A percentile compares a stretch with the other conserved stretches of the same genome.
These are phyloP conservation scores for Pseudoperonospora humuli DNA, from an alignment of 352 stramenopile genomes.

Conservation along the genomic window DNA sequence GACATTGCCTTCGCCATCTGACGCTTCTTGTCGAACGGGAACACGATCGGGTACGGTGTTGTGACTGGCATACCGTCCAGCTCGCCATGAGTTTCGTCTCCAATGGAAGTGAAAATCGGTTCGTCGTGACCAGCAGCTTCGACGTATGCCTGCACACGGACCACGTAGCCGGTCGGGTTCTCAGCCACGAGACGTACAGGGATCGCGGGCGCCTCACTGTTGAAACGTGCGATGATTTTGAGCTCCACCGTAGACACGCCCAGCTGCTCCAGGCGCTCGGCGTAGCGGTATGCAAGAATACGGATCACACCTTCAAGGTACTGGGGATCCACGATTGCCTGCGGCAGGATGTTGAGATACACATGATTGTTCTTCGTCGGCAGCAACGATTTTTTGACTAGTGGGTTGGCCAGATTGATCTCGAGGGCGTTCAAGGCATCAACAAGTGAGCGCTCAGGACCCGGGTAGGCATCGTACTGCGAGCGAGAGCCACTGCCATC, in stretches of 20 bases:
- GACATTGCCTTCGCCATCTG: slow-evolving; percentile 90
- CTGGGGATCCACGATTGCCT: slow-evolving; percentile 91
- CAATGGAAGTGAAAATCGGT: slow-evolving; percentile 88
- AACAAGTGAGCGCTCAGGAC: slow-evolving; percentile 96
- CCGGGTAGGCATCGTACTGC: slow-evolving; percentile 87
- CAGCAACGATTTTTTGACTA: slow-evolving; percentile 66
- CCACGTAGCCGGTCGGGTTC: slow-evolving; percentile 98
- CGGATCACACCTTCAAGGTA: slow-evolving; percentile 95
- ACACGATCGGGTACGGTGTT: slow-evolving; percentile 95
- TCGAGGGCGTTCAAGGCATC: slow-evolving; percentile 97
- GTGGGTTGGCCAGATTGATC: slow-evolving; percentile 90
- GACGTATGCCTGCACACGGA: slow-evolving; percentile 99
- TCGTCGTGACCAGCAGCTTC: slow-evolving; percentile 86
- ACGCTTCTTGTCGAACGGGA: slow-evolving; percentile 93
- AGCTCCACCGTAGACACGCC: slow-evolving; percentile 95
- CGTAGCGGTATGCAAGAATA: slow-evolving; percentile 81
- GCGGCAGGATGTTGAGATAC: slow-evolving; percentile 97
- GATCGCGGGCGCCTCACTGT: slow-evolving; percentile 89
- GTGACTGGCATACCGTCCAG: slow-evolving; percentile 93
- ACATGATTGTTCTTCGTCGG: slow-evolving; percentile 97
- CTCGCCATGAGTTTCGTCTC: slow-evolving; percentile 79
- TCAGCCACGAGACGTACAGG: slow-evolving; percentile 93
- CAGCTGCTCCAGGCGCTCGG: slow-evolving; percentile 87
- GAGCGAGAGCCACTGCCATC: slow-evolving; percentile 62
- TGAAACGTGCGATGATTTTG: slow-evolving; percentile 93